Conservation (phyloP, 78 protist species). For the Dictyostelium capitatum region DNA sequence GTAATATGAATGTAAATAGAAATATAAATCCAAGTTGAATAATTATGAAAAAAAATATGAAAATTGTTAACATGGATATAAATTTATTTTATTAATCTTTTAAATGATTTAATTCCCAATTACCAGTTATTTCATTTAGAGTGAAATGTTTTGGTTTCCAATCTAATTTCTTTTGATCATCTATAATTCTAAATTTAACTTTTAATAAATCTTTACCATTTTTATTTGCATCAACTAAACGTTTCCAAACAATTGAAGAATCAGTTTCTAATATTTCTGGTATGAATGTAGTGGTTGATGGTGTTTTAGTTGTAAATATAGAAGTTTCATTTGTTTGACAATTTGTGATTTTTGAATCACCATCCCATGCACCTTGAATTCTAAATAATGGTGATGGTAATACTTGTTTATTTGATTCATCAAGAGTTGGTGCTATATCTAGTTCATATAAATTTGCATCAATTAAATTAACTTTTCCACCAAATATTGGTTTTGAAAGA, state of each 20-base stretch:
- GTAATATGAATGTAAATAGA: no score
- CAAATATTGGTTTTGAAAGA: neutral
- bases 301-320: neutral
- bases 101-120: neutral
- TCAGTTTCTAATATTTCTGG: neutral
- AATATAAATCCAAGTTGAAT: no score
- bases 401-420: no score
- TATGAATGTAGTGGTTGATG: neutral
- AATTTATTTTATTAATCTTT: neutral
- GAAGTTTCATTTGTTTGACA: neutral
- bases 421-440: neutral
- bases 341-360: neutral
- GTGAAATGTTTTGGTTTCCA: neutral
- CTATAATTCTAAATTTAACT: neutral
- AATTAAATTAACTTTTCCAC: neutral
- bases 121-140: neutral
- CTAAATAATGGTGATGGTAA: neutral
- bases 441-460: neutral
- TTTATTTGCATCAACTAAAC: neutral
- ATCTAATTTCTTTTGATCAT: neutral
- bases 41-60: no score
- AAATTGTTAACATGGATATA: no score
- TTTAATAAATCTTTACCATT: neutral
- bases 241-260: neutral
- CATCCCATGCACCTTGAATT: neutral